Evolutionary conservation across 257 asterid species (phyloP).

Genomic region (Primulina huaijiensis): DNA sequence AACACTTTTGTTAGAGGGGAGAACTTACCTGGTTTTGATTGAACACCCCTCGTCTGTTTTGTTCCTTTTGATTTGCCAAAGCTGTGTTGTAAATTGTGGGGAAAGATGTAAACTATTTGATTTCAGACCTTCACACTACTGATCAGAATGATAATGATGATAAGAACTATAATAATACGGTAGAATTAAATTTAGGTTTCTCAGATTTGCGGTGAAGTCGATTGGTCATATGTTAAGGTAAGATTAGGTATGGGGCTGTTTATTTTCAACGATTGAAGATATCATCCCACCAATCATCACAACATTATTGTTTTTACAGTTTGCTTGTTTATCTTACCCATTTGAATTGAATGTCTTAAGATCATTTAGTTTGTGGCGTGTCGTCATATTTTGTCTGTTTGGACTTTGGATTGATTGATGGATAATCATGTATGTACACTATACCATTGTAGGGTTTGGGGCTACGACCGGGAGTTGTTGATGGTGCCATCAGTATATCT

Average conservation of each 20-base stretch:
- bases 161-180: no score
- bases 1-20: no score
- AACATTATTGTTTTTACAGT: not conserved
- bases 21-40: no score
- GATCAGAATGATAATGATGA: no score
- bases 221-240: not conserved
- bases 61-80: no score
- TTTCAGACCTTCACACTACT: no score
- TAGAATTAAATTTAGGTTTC: no score
- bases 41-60: no score
- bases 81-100: no score
- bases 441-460: conserved; percentile 67
- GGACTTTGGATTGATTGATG: no score
- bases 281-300: not conserved
- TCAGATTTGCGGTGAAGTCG: not conserved
- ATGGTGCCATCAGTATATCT: conserved; percentile 97
- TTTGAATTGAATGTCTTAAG: not conserved
- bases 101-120: no score
- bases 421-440: conserved; percentile 12
- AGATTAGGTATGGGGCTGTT: not conserved
- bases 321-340: conserved; percentile 1
- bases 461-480: conserved; percentile 81
- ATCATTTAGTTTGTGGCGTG: conserved; percentile 1
- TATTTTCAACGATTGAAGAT: not conserved
- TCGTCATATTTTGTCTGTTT: not conserved